These are phyloP conservation scores for Amniculicola lignicola DNA, from an alignment of 495 filamentous ascomycete genomes.

Conservation along the genomic window DNA sequence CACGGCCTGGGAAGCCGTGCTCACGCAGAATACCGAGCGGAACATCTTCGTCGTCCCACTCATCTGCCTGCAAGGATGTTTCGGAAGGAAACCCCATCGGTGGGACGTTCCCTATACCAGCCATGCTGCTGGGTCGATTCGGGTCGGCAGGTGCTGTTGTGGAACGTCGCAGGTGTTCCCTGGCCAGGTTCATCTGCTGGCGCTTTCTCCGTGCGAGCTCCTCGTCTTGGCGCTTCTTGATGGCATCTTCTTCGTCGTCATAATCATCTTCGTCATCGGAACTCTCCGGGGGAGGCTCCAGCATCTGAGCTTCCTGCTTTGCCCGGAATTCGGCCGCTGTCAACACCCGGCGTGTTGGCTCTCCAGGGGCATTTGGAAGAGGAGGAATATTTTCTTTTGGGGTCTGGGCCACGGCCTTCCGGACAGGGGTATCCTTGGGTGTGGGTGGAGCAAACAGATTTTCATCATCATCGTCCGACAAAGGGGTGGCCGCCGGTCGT, in stretches of 20 bases:
- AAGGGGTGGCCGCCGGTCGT: neutral
- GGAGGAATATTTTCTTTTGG: conserved; percentile 9
- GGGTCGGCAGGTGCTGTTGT: conserved; percentile 21
- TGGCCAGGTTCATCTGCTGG: conserved; percentile 75
- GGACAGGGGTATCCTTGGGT: neutral
- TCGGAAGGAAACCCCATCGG: conserved; percentile 28
- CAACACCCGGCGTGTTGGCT: conserved; percentile 9
- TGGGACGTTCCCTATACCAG: conserved; percentile 1
- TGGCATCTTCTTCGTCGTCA: conserved; percentile 51
- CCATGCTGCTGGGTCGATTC: conserved; percentile 15
- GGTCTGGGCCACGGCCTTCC: conserved; percentile 2
- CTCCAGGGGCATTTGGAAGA: neutral
- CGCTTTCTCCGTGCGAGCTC: conserved; percentile 65
- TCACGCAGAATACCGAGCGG: conserved; percentile 85
- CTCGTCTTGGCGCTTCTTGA: conserved; percentile 63
- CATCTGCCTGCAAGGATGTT: conserved; percentile 36
- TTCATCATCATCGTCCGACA: conserved; percentile 24
- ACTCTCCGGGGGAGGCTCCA: conserved; percentile 12
- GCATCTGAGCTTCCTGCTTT: conserved; percentile 8
- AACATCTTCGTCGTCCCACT: conserved; percentile 49
- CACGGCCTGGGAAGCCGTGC: conserved; percentile 87
- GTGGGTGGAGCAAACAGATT: conserved; percentile 17
- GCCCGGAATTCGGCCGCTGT: conserved; percentile 21
- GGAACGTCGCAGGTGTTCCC: conserved; percentile 79
- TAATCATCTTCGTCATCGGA: conserved; percentile 43